Percentiles rank a stretch among this genome's conserved stretches.
phyloP scores from a whole-genome alignment of 2,329 filamentous ascomycete species.

The Herpotrichia juniperi region DNA sequence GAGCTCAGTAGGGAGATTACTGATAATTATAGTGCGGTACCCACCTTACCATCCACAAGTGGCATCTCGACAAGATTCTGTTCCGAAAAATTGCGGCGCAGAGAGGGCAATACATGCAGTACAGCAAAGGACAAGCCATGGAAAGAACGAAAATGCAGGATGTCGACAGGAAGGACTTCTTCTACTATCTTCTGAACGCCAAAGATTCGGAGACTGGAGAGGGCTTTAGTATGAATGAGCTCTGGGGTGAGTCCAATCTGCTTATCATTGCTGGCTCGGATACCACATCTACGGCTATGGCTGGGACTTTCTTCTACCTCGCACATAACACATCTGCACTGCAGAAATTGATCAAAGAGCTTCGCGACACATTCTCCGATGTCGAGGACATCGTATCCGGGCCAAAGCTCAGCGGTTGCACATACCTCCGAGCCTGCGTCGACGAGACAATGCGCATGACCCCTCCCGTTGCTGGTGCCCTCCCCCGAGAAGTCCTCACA shows the following conservation, averaged over 20 bases:
- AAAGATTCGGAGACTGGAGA: slow-evolving; percentile 54
- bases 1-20: slow-evolving; percentile 5
- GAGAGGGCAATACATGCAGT: slow-evolving; percentile 50
- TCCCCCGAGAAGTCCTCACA: slow-evolving; percentile 45
- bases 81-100: slow-evolving; percentile 52
- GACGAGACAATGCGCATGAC: slow-evolving; percentile 50
- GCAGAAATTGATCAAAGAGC: slow-evolving; percentile 39
- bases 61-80: slow-evolving; percentile 51
- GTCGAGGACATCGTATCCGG: slow-evolving; percentile 48
- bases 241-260: slow-evolving; percentile 57
- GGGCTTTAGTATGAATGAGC: slow-evolving; percentile 52
- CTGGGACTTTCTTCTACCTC: slow-evolving; percentile 53
- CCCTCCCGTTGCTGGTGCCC: slow-evolving; percentile 45
- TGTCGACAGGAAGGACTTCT: slow-evolving; percentile 53
- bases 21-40: slow-evolving; percentile 47
- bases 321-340: slow-evolving; percentile 45
- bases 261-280: slow-evolving; percentile 57
- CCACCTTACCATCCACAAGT: slow-evolving; percentile 51
- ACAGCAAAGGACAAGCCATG: slow-evolving; percentile 50
- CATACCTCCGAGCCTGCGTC: slow-evolving; percentile 47
- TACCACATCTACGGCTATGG: slow-evolving; percentile 51
- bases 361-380: slow-evolving; percentile 38
- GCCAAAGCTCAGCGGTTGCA: slow-evolving; percentile 37
- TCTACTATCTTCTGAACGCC: slow-evolving; percentile 55
- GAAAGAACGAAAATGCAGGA: slow-evolving; percentile 50